A percentile compares a stretch with the other conserved stretches of the same genome.
Evolutionary conservation across 2,329 filamentous ascomycete genomes (phyloP).

Genomic region (Calonectria pseudoturangicola): DNA sequence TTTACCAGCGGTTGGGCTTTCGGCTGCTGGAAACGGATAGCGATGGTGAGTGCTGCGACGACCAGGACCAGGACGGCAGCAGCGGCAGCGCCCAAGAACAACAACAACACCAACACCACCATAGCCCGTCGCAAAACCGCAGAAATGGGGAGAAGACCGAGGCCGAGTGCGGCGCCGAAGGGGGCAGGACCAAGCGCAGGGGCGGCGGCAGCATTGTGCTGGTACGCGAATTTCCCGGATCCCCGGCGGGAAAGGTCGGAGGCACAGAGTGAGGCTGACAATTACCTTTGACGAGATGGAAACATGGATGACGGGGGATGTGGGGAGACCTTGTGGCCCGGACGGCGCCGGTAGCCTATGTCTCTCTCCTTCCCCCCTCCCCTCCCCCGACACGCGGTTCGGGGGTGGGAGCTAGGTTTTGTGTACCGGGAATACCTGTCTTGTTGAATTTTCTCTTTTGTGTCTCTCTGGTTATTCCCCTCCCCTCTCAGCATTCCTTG

Average conservation of each 20-base stretch:
- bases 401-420: neutral
- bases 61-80: neutral
- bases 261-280: constrained; percentile 31
- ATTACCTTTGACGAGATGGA: constrained; percentile 36
- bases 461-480: neutral
- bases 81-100: neutral
- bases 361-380: too few species aligned
- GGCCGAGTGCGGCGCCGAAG: constrained; percentile 6
- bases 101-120: constrained; percentile 2
- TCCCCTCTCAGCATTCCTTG: neutral
- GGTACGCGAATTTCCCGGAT: constrained; percentile 52
- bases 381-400: neutral
- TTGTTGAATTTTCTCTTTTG: neutral
- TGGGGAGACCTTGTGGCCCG: neutral
- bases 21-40: constrained; percentile 60
- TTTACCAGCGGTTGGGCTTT: constrained; percentile 70
- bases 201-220: constrained; percentile 44
- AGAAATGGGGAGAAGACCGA: constrained; percentile 22
- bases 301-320: constrained; percentile 20
- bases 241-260: constrained; percentile 42
- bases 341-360: neutral
- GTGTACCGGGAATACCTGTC: constrained; percentile 8
- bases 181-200: constrained; percentile 28
- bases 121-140: neutral
- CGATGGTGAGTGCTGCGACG: constrained; percentile 60